Conservation (phyloP, 495 filamentous ascomycete species). For the Penicillium coffeae region DNA sequence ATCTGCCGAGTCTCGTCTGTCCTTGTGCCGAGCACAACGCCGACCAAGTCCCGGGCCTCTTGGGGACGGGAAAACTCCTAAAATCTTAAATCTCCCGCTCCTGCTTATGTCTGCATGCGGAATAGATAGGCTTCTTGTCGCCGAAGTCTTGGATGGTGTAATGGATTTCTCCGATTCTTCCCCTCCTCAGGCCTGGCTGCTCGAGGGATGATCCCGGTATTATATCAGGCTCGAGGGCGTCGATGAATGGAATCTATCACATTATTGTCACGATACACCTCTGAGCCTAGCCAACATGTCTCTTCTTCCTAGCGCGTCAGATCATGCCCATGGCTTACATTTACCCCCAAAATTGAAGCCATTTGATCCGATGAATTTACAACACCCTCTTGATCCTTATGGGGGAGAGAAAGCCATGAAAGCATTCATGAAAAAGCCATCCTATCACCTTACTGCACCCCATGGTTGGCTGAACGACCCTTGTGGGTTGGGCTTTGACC, state of each 20-base stretch:
- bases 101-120: neutral
- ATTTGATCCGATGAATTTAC: neutral
- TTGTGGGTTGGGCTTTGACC: constrained; percentile 53
- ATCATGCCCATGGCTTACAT: neutral
- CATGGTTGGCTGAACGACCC: constrained; percentile 57
- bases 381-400: neutral
- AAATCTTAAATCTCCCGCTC: neutral
- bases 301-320: constrained; percentile 4
- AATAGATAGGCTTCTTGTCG: too few species aligned
- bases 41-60: constrained; percentile 14
- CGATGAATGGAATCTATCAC: neutral
- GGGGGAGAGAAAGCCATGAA: neutral
- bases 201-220: neutral
- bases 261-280: neutral
- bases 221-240: neutral
- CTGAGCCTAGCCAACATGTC: constrained; percentile 4
- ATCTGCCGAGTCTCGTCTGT: constrained; percentile 13
- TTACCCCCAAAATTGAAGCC: neutral
- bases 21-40: constrained; percentile 10
- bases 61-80: constrained; percentile 1
- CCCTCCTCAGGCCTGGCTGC: neutral
- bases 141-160: neutral
- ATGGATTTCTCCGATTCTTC: constrained; percentile 10
- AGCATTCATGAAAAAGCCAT: constrained; percentile 36
- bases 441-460: constrained; percentile 48